Base-by-base conservation (phyloP, 441 rosid genomes). In the Populus hybrid region DNA sequence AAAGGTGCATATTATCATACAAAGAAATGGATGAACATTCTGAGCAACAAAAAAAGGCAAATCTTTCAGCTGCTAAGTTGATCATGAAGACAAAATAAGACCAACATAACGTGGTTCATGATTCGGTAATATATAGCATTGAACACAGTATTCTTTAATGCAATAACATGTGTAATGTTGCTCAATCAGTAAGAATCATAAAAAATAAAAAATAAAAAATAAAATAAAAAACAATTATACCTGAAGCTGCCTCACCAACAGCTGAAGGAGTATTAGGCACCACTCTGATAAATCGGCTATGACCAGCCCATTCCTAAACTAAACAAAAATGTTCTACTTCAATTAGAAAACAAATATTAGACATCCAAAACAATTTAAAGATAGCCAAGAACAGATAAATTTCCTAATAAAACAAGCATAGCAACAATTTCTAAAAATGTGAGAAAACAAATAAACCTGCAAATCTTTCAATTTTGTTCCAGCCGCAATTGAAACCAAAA, bases 231-330 rank as follows among this genome's bases (percentile, higher is more conserved):
- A 23, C 42, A 61, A 76, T 1, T 69, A 20, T 77, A 92, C 97
- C 97, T 84, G 97, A 65, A 42, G 97, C 95, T 70, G 91, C 98
- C 83, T 87, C 91, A 12, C 97, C 93, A 57, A 95, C 94, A 7
- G 95, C 94, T 21, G 95, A 87, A 71, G 97, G 95, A 67, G 98
- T 94, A 83, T 95, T 95, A 38, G 99, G 98, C 93, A 95, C 90
- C 82, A 88, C 97, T 81, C 98, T 87, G 66, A 95, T 84, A 78
- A 94, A 90, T 70, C 95, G 90, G 68, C 85, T 84, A 66, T 89
- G 94, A 77, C 94, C 93, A 82, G 97, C 90, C 98, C 97, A 95
- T 72, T 87, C 95, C 97, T 95, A 79, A 73, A 78, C 30, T 53
- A 75, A 69, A 74, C 7, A 79, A 57, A 35, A 69, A 42, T 53